Base-by-base conservation (phyloP, 495 filamentous ascomycete genomes). In the Xanthoparmelia taractica region DNA sequence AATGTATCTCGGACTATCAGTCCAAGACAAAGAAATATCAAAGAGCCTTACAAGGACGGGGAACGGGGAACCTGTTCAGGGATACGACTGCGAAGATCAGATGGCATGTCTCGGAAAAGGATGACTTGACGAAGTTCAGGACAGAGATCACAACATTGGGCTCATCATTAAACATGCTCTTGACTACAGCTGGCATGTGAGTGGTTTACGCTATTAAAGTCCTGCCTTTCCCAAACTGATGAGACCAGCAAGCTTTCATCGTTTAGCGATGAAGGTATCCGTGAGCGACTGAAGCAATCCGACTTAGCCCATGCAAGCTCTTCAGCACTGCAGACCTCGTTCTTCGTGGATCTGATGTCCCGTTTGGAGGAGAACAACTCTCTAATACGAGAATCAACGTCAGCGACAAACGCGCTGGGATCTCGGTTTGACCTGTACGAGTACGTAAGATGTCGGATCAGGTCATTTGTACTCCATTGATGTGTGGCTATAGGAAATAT, bases 51-150 rank as follows among this genome's bases (percentile, higher is more conserved):
- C 47, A 41, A 15, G 31, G 37, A 27, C 31, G 57, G 13, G 40
- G 47, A 6, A 62, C 58, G 15, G 57, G 67, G 29, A 65, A 63
- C 33, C 29, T 54, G 2, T 17, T 68, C 1, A 60, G 59, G 34
- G 56, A 65, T 58, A 58, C 36, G 0, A 25, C 45, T 23, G 34
- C n/a, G 52, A 72, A 71, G 56, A 48, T 72, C 15, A 38, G 41
- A 29, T 71, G 69, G 71, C 54, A 36, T 18, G 27, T 67, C 1
- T 41, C 37, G 7, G n/a, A n/a, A n/a, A 66, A 63, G 34, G 67
- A 66, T 36, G 68, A 66, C 23, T 27, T 72, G 8, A 58, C 37
- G 15, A 66, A 50, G 18, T 72, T 74, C 56, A 45, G 70, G 13
- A 56, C 67, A 1, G 62, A 68, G 43, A 57, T 74, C 20, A 62